A percentile compares a stretch with the other conserved stretches of the same genome.
These are phyloP conservation scores for Candida endomychidarum DNA, from an alignment of 805 yeast species.

Conservation along the genomic window DNA sequence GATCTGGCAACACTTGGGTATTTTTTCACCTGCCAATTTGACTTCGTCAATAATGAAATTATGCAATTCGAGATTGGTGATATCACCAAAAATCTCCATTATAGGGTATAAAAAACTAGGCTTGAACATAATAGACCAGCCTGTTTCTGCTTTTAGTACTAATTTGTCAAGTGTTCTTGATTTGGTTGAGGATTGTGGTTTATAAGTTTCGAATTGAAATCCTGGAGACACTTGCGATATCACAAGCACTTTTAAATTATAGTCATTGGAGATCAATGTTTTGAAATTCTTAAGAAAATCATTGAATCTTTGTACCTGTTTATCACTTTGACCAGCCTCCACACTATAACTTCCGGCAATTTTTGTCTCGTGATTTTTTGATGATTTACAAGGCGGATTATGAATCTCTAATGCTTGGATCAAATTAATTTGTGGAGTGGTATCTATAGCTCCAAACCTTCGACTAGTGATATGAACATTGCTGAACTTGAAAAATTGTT, in stretches of 20 bases:
- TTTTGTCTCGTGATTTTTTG: constrained; percentile 21
- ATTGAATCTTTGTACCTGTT: constrained; percentile 20
- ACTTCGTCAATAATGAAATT: constrained; percentile 50
- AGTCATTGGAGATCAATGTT: constrained; percentile 30
- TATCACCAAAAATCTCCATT: constrained; percentile 36
- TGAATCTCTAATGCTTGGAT: constrained; percentile 27
- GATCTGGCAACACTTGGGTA: constrained; percentile 11
- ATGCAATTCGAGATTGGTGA: constrained; percentile 43
- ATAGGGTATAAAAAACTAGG: constrained; percentile 45
- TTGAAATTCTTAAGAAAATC: constrained; percentile 32
- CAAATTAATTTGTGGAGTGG: constrained; percentile 32
- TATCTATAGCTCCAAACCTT: constrained; percentile 23
- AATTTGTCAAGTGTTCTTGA: constrained; percentile 30
- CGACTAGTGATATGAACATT: constrained; percentile 25
- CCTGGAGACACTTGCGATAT: constrained; percentile 51
- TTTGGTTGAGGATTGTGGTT: constrained; percentile 10
- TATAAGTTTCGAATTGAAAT: constrained; percentile 35
- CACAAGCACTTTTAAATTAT: constrained; percentile 42
- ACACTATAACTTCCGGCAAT: constrained; percentile 41
- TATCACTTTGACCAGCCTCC: constrained; percentile 20
- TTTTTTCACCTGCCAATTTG: constrained; percentile 17
- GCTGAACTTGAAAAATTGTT: constrained; percentile 36
- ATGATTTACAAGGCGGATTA: constrained; percentile 33
- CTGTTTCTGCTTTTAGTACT: constrained; percentile 43
- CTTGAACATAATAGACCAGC: constrained; percentile 55